Evolutionary conservation across 768 basidiomycete species (phyloP).

Genomic region (Phylloporus scabripes): DNA sequence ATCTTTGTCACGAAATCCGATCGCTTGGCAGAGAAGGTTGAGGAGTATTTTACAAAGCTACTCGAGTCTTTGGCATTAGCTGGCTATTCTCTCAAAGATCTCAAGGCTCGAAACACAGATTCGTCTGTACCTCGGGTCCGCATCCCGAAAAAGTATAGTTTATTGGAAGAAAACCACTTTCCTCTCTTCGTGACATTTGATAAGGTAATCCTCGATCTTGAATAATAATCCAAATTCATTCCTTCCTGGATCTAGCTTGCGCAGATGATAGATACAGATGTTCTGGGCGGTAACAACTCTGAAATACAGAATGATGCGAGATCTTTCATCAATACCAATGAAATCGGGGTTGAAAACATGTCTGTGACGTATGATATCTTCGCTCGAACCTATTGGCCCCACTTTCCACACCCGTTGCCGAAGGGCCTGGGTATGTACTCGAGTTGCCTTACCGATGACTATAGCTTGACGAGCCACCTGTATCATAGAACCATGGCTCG

Average conservation of each 20-base stretch:
- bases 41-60: slow-evolving; percentile 56
- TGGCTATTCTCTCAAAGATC: slow-evolving; percentile 34
- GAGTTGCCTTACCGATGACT: background rate
- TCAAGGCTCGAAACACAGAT: slow-evolving; percentile 29
- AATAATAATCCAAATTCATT: background rate
- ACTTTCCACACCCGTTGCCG: slow-evolving; percentile 45
- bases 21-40: slow-evolving; percentile 60
- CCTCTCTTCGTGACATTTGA: slow-evolving; percentile 68
- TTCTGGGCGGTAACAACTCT: slow-evolving; percentile 6
- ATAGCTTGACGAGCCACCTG: background rate
- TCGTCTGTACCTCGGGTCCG: too few relatives aligned
- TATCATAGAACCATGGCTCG: slow-evolving; percentile 49
- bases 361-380: slow-evolving; percentile 47
- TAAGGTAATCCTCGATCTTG: slow-evolving; percentile 33
- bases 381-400: slow-evolving; percentile 51
- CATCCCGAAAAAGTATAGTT: slow-evolving; percentile 46
- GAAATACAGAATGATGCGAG: slow-evolving; percentile 4
- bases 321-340: slow-evolving; percentile 11
- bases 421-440: slow-evolving; percentile 46
- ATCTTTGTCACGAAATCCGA: slow-evolving; percentile 66
- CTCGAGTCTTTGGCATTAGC: slow-evolving; percentile 39
- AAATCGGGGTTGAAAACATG: slow-evolving; percentile 14
- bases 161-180: slow-evolving; percentile 55
- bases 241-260: slow-evolving; percentile 13
- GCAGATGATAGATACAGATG: slow-evolving; percentile 25